Base-by-base conservation (phyloP, 345 rosid genomes). In the Alliaria petiolata region DNA sequence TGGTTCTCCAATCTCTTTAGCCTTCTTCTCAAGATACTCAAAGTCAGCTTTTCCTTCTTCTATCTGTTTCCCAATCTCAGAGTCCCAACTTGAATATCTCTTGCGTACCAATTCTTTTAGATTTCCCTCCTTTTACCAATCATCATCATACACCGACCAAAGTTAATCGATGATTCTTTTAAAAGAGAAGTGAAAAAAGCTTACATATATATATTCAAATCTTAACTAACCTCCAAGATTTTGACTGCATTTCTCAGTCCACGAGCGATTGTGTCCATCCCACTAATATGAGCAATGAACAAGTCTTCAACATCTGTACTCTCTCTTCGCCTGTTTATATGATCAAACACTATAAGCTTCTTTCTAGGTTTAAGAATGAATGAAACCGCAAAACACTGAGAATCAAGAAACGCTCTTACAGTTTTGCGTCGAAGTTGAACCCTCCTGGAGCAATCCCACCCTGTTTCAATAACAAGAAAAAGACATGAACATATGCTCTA, bases 361-460 rank as follows among this genome's bases (percentile, higher is more conserved):
- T 54, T 69, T 54, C 14, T 46, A 11, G 12, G 7, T 63, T 55
- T 10, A 44, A 22, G 15, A 5, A 8, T 49, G 53, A 15, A 30
- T 39, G 34, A 52, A 62, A 17, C 36, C 17, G 6, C 0, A 61
- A 30, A 34, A 50, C 45, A 40, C 14, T 45, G 9, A 8, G 39
- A 17, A 42, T 8, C 59, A 67, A 28, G 53, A 55, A 74, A 28
- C 17, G 60, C 28, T 54, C 89, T 79, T 43, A 95, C 95, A 91
- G 70, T 87, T 95, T 95, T 30, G 99, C 98, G 69, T 95, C 99
- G 31, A 95, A 95, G 82, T 95, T 88, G 87, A 91, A 89, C 30
- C 99, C 99, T 67, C 99, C 99, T 3, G 99, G 98, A 16, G 95
- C 89, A 72, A 95, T 54, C 36, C 99, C 98, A 75, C 90, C 98